phyloP scores from a whole-genome alignment of 192 early-diverging fungal genomes.

The Coemansia reversa region DNA sequence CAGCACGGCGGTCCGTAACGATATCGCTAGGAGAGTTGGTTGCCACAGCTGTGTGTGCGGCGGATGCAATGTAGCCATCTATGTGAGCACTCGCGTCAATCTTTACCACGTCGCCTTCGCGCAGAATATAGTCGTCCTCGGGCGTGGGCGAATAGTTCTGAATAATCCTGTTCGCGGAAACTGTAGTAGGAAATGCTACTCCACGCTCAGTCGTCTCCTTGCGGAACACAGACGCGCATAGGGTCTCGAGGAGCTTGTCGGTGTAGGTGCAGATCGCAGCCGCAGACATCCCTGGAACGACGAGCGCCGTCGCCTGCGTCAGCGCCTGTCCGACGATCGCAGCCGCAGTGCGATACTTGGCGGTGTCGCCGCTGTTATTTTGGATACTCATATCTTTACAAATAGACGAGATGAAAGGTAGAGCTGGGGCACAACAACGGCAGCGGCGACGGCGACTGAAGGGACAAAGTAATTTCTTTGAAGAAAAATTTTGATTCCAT shows the following conservation, averaged over 20 bases:
- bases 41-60: slow-evolving; percentile 80
- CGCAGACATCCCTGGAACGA: slow-evolving; percentile 62
- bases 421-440: not conserved
- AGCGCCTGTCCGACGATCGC: slow-evolving; percentile 54
- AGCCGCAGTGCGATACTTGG: slow-evolving; percentile 40
- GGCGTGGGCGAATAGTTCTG: slow-evolving; percentile 74
- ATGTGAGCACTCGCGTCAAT: slow-evolving; percentile 89
- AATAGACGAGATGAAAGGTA: not conserved
- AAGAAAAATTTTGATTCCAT: not conserved
- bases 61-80: slow-evolving; percentile 83
- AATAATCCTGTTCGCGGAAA: slow-evolving; percentile 77
- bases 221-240: slow-evolving; percentile 61
- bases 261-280: slow-evolving; percentile 67
- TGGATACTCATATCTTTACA: not conserved
- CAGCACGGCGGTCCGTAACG: slow-evolving; percentile 68
- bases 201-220: slow-evolving; percentile 66
- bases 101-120: slow-evolving; percentile 82
- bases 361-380: slow-evolving; percentile 13
- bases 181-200: slow-evolving; percentile 81
- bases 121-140: slow-evolving; percentile 64
- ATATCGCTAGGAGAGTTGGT: slow-evolving; percentile 62
- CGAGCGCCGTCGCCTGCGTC: slow-evolving; percentile 54
- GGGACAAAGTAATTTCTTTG: not conserved
- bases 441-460: not conserved
- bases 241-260: slow-evolving; percentile 62